Conservation (phyloP, 2,329 filamentous ascomycete genomes). For the Microascus cirrosus region DNA sequence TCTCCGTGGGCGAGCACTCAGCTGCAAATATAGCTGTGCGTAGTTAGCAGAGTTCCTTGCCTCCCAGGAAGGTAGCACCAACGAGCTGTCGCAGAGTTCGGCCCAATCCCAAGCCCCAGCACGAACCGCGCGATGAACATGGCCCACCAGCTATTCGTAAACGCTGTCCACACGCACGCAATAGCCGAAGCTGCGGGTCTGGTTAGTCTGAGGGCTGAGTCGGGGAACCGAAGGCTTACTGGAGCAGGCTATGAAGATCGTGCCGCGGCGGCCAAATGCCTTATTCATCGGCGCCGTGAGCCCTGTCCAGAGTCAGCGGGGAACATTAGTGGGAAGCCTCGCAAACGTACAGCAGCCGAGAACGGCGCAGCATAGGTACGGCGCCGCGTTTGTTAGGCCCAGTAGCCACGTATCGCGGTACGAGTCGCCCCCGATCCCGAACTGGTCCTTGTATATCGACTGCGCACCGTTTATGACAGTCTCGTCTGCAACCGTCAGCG, state of each 20-base stretch:
- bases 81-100: constrained; percentile 39
- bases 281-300: constrained; percentile 63
- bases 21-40: constrained; percentile 50
- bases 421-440: constrained; percentile 44
- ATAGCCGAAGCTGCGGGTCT: constrained; percentile 36
- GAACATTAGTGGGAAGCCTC: background rate
- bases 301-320: constrained; percentile 16
- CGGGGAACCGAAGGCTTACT: constrained; percentile 20
- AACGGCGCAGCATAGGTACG: constrained; percentile 56
- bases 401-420: constrained; percentile 43
- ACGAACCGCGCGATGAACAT: constrained; percentile 61
- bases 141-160: constrained; percentile 44
- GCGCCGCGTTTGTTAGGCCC: constrained; percentile 49
- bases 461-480: constrained; percentile 61
- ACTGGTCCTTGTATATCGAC: constrained; percentile 50
- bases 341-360: constrained; percentile 47
- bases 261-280: constrained; percentile 57
- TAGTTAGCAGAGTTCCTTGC: background rate
- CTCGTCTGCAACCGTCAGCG: constrained; percentile 31
- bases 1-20: constrained; percentile 50
- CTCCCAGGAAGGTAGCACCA: background rate
- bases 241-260: constrained; percentile 57
- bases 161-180: constrained; percentile 39
- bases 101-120: constrained; percentile 60
- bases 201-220: constrained; percentile 14